Evolutionary conservation across 176 grass and related monocot genomes (phyloP).

Genomic region (Microstegium vimineum): DNA sequence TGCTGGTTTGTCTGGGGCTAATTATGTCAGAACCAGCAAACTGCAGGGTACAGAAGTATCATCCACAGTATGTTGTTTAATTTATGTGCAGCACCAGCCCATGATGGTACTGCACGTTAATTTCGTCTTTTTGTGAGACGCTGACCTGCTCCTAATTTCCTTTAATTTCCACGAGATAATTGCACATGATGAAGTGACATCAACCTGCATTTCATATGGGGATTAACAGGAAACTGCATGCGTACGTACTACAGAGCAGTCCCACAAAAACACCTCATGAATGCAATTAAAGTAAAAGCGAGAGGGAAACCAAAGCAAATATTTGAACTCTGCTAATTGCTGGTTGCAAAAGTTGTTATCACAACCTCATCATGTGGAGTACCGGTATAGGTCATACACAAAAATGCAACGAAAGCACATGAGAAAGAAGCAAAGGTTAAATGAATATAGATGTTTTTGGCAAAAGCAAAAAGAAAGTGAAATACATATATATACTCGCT

Average conservation of each 20-base stretch:
- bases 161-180: slow-evolving; percentile 24
- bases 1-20: background rate
- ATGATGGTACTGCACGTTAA: slow-evolving; percentile 1
- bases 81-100: background rate
- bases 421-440: background rate
- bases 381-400: background rate
- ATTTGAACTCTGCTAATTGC: slow-evolving; percentile 23
- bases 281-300: slow-evolving; percentile 17
- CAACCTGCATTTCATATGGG: slow-evolving; percentile 16
- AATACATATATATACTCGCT: background rate
- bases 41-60: slow-evolving; percentile 10
- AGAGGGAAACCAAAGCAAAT: slow-evolving; percentile 19
- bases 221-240: slow-evolving; percentile 7
- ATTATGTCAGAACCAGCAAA: slow-evolving; percentile 19
- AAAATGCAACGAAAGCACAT: background rate
- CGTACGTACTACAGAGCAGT: background rate
- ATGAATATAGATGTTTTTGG: background rate
- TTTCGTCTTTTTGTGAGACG: slow-evolving; percentile 13
- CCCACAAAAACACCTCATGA: slow-evolving; percentile 1
- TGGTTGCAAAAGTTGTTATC: slow-evolving; percentile 40
- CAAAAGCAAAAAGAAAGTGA: background rate
- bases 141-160: slow-evolving; percentile 5
- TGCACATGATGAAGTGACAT: slow-evolving; percentile 2
- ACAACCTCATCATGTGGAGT: slow-evolving; percentile 26
- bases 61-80: background rate